Conservation (phyloP, 257 asterid genomes). For the Solanum verrucosum region DNA sequence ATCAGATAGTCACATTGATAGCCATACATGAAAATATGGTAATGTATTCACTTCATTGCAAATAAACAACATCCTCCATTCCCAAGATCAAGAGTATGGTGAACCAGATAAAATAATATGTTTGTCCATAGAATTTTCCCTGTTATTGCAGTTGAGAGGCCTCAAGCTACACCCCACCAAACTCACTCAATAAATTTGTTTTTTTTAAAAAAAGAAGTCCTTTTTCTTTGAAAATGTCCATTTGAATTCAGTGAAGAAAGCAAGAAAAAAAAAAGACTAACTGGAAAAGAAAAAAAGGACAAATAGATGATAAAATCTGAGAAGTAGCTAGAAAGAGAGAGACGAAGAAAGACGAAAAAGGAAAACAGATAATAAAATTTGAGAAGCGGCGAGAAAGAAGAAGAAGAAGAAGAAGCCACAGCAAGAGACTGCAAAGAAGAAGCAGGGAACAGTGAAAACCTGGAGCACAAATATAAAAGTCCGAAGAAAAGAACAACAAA, state of each 20-base stretch:
- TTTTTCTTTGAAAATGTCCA: not conserved
- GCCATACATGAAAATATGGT: not conserved
- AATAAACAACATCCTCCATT: not conserved
- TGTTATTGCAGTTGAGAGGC: not conserved
- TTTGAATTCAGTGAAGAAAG: not conserved
- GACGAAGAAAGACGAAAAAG: not conserved
- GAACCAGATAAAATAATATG: not conserved
- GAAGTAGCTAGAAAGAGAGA: not conserved
- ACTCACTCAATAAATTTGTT: not conserved
- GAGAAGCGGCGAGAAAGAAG: not conserved
- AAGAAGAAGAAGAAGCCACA: not conserved
- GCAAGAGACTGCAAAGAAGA: not conserved
- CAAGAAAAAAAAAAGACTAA: not conserved
- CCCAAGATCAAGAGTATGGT: not conserved
- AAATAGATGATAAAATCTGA: not conserved
- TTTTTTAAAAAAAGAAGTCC: not conserved
- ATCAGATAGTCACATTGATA: slow-evolving; percentile 32
- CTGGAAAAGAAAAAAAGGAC: not conserved
- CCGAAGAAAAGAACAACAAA: not conserved
- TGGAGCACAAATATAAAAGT: not conserved
- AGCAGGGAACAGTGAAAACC: not conserved
- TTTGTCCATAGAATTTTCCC: not conserved
- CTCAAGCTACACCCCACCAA: not conserved
- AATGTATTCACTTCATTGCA: not conserved
- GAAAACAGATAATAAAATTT: not conserved